Base-by-base conservation (phyloP, 2,329 filamentous ascomycete genomes). In the Aspergillus aculeatus region DNA sequence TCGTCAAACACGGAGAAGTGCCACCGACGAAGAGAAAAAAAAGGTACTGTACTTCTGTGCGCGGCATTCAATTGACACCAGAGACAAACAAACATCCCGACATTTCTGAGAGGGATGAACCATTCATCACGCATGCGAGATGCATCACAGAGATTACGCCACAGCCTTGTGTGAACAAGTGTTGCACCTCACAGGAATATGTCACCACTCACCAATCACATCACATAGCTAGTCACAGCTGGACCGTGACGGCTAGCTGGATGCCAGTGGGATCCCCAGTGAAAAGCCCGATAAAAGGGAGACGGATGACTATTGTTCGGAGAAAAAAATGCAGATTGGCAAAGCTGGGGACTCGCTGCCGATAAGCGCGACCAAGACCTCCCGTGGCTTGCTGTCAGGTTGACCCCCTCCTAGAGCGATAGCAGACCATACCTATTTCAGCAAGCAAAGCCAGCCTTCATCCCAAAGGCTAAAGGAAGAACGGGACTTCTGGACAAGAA, bases 391-490 rank as follows among this genome's bases (percentile, higher is more conserved):
- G 38, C 38, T 19, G 38, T 44, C 38, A 19, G 16, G 14, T 44
- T 44, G 38, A 44, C 38, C 38, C 38, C 38, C 38, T 12, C 14
- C 3, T 44, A 19, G 16, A 3, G 16, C 38, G 38, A 44, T 16
- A 44, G 52, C 57, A 54, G 44, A 32, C 49, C 47, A 57, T 57
- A 61, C 56, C 51, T 44, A 54, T 38, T 59, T 57, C 35, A 53
- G 32, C 47, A 19, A 19, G 29, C 24, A 44, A 35, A 21, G 5
- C 35, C 44, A 23, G 41, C 26, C 26, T 47, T 26, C 47, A 56
- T 49, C 49, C 26, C 41, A 56, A 56, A 50, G 31, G 12, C 50
- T 58, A 53, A 50, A 57, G 41, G 57, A 56, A 53, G 19, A 24
- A 57, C 50, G 38, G 47, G 23, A 50, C 51, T 50, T 50, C 47